Base-by-base conservation (phyloP, 1,284 basidiomycete genomes). In the Leccinum subspadiceum region DNA sequence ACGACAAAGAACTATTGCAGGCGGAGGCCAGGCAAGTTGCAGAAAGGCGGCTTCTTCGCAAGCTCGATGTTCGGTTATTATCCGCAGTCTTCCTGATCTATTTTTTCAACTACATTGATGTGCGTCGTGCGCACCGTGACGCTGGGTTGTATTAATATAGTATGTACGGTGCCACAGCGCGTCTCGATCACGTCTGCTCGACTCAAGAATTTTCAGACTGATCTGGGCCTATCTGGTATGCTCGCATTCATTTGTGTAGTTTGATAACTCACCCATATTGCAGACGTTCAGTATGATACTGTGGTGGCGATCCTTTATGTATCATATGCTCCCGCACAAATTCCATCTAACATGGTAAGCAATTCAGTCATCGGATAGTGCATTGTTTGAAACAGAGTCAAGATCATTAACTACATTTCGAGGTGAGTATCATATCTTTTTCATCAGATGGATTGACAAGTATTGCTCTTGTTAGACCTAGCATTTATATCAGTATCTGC, bases 331-430 rank as follows among this genome's bases (percentile, higher is more conserved):
- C 49, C 49, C n/a, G 49, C 49, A n/a, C 49, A 50, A 26, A 50
- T 50, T 12, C 49, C 49, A 1, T 50, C 84, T 0, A 87, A 86
- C 61, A 86, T 87, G 82, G 83, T 81, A 57, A 51, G 73, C 62
- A 26, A 15, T 50, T 8, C 53, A 60, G 20, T 49, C 4, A 15
- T 12, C 10, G 41, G 6, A 37, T 33, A 50, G 37, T 39, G 37
- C 37, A n/a, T 39, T 39, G 4, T 39, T n/a, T 39, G 15, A 39
- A n/a, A 39, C 15, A 39, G 15, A n/a, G 15, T 39, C 37, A 39
- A 64, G 81, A 39, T 31, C 12, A 24, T 54, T 1, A 54, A 54
- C 15, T 54, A 54, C 17, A 10, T 41, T 24, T 54, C 53, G 5
- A 54, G 53, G 37, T 41, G n/a, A 10, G 53, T n/a, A 2, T 29